Percentiles rank a stretch among this genome's conserved stretches.
These are phyloP conservation scores for Auriculariales sp. DNA, from an alignment of 768 basidiomycete genomes.

Conservation along the genomic window DNA sequence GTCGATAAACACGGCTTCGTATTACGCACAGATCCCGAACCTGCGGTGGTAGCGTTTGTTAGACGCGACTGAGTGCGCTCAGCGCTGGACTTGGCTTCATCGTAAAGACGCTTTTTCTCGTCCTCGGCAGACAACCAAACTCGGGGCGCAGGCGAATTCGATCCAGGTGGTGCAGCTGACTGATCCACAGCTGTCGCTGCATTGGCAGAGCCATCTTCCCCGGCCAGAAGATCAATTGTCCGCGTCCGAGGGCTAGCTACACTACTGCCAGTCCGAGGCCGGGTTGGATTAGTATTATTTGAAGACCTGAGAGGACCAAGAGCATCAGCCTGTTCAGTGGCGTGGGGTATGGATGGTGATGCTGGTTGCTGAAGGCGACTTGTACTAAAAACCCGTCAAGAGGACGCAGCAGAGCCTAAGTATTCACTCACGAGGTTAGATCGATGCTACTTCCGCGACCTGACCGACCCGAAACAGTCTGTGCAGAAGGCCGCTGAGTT, in stretches of 20 bases:
- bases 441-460: no score
- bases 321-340: no score
- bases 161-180: constrained; percentile 3
- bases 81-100: constrained; percentile 54
- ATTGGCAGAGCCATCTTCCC: constrained; percentile 14
- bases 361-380: no score
- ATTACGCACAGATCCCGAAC: not conserved
- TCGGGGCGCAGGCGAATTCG: not conserved
- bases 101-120: constrained; percentile 60
- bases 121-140: constrained; percentile 59
- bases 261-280: not conserved
- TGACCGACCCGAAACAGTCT: no score
- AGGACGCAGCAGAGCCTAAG: no score
- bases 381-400: no score
- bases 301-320: no score
- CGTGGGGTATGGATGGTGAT: no score
- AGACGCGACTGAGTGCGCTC: constrained; percentile 19
- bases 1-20: not conserved
- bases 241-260: not conserved
- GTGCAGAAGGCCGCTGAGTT: not conserved
- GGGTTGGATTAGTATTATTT: no score
- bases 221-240: constrained; percentile 5
- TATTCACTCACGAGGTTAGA: no score
- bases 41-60: not conserved
- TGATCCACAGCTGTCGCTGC: constrained; percentile 13